Evolutionary conservation across 495 filamentous ascomycete species (phyloP), one percentile per base, ranked within the genome.

Genomic region (Trichocladium uniseriatum): DNA sequence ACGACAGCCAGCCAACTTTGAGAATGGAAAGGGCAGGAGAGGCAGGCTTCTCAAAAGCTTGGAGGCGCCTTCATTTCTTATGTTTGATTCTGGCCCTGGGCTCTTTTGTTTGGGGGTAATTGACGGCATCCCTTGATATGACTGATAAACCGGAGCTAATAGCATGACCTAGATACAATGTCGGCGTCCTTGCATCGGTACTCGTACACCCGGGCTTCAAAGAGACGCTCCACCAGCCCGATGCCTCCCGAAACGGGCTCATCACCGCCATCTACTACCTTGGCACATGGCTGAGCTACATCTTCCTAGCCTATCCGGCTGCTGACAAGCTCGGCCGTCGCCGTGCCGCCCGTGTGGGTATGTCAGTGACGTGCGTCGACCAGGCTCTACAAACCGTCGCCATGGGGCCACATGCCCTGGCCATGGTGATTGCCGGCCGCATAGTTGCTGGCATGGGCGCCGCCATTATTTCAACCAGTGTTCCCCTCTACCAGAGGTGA

Each of bases 181-280:
- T 80, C 48, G 77, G 77, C 34, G 69, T 80, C 39, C 65, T 80
- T 21, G 75, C 75, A 0, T 75, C 75, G 0, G 68, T 80, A 3
- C 72, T 77, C 34, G 75, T 77, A 0, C 68, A 77, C 49, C 72
- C 71, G 0, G 76, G 75, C 15, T 80, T 77, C 53, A 59, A 64
- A 19, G 61, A 65, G 21, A 55, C 69, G 0, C 64, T 79, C 15
- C 59, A 69, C 31, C 52, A 67, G 22, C 75, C 68, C 3, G 64
- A 63, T 13, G 65, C 74, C 6, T 59, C 66, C 3, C 52, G 60
- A 21, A 74, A 59, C 29, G 76, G 75, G 1, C 59, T 78, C 22
- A 77, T 80, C 49, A 79, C 76, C 6, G 73, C 70, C 27, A 71
- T 78, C 19, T 78, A 80, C 63, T 79, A 79, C 39, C 56, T 80